Conservation (phyloP, 768 basidiomycete species). For the Tricholoma furcatifolium region DNA sequence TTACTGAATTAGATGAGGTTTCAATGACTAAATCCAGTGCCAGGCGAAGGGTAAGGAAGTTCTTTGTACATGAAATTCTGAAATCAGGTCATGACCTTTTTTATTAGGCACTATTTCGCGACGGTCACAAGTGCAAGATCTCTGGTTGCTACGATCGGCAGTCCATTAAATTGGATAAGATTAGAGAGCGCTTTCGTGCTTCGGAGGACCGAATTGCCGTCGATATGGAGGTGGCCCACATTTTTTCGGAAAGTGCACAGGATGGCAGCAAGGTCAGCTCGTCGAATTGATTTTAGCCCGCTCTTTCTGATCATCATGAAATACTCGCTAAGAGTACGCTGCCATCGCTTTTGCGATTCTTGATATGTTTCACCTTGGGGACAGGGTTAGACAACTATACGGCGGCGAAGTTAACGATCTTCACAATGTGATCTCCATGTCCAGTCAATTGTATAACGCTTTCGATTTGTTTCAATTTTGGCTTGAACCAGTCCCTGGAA, state of each 20-base stretch:
- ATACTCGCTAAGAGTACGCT: constrained; percentile 14
- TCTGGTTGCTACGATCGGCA: constrained; percentile 24
- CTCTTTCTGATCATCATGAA: not conserved
- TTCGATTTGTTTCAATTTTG: constrained; percentile 31
- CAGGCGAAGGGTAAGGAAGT: too few relatives aligned
- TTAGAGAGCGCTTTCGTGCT: not conserved
- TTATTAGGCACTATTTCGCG: constrained; percentile 30
- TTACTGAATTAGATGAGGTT: too few relatives aligned
- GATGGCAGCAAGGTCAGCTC: constrained; percentile 20
- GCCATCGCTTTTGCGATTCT: constrained; percentile 25
- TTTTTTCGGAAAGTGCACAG: constrained; percentile 23
- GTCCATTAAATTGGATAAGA: constrained; percentile 11
- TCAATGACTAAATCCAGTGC: too few relatives aligned
- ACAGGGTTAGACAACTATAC: constrained; percentile 23
- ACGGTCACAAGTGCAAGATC: constrained; percentile 32
- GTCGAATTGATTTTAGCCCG: too few relatives aligned
- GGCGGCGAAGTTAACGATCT: constrained; percentile 29
- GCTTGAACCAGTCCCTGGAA: constrained; percentile 28
- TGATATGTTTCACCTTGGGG: constrained; percentile 22
- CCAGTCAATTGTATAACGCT: constrained; percentile 9
- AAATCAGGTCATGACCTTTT: too few relatives aligned
- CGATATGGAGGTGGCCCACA: constrained; percentile 19
- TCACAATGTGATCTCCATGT: constrained; percentile 32
- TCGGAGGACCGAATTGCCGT: constrained; percentile 12
- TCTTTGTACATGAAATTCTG: too few relatives aligned